Conservation (phyloP, 805 yeast genomes). For the Metschnikowia kofuensis region DNA sequence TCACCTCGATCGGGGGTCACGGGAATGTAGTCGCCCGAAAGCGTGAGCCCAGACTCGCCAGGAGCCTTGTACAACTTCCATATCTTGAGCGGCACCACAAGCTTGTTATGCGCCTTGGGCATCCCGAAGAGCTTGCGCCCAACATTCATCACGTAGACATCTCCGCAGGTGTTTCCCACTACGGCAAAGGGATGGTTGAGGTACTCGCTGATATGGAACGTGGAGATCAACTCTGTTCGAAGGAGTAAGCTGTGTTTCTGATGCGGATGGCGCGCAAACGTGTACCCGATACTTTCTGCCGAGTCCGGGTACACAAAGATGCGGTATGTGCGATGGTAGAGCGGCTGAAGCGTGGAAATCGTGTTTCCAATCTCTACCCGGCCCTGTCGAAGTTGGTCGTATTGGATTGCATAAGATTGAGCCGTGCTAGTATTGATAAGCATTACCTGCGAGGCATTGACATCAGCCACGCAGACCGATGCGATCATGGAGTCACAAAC, state of each 20-base stretch:
- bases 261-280: constrained; percentile 32
- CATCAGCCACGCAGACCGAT: constrained; percentile 26
- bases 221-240: constrained; percentile 30
- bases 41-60: constrained; percentile 13
- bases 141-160: constrained; percentile 33
- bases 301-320: constrained; percentile 26
- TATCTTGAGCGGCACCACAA: constrained; percentile 41
- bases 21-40: constrained; percentile 28
- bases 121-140: constrained; percentile 38
- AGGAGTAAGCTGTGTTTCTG: constrained; percentile 31
- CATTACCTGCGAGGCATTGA: constrained; percentile 22
- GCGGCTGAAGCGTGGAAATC: constrained; percentile 26
- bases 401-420: constrained; percentile 18
- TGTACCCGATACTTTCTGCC: constrained; percentile 29
- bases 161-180: constrained; percentile 35
- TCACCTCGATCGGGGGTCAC: constrained; percentile 28
- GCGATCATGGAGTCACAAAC: constrained; percentile 32
- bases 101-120: constrained; percentile 32
- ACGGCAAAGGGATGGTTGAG: constrained; percentile 38
- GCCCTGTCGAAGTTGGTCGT: constrained; percentile 28
- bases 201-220: constrained; percentile 27
- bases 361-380: constrained; percentile 24
- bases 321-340: constrained; percentile 27
- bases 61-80: constrained; percentile 26
- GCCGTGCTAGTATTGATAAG: constrained; percentile 31